A percentile compares a stretch with the other conserved stretches of the same genome.
phyloP scores from a whole-genome alignment of 768 basidiomycete genomes.

The Suillus luteus region DNA sequence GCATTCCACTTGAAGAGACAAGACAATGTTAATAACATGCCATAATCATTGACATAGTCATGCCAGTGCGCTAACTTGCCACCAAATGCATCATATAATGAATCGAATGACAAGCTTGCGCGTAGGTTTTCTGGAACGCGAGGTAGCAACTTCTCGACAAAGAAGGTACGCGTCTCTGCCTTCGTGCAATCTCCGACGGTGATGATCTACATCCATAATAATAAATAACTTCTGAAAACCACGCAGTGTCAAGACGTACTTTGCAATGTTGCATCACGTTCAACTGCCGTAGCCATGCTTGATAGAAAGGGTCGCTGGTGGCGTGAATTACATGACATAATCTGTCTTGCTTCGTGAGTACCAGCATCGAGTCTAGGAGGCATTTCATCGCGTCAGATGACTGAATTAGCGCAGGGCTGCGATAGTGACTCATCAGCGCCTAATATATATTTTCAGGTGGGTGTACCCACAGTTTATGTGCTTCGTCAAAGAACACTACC shows the following conservation, averaged over 20 bases:
- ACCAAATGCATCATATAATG: slow-evolving; percentile 76
- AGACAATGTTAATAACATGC: slow-evolving; percentile 35
- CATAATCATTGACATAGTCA: slow-evolving; percentile 75
- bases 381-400: slow-evolving; percentile 83
- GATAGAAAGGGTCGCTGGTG: slow-evolving; percentile 84
- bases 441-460: background rate
- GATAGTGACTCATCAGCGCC: slow-evolving; percentile 10
- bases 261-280: slow-evolving; percentile 86
- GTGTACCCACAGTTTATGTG: slow-evolving; percentile 69
- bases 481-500: slow-evolving; percentile 84
- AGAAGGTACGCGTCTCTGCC: slow-evolving; percentile 66
- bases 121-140: slow-evolving; percentile 66
- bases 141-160: slow-evolving; percentile 63
- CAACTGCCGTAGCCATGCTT: slow-evolving; percentile 78
- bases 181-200: slow-evolving; percentile 82
- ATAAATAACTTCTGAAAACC: background rate
- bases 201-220: slow-evolving; percentile 50
- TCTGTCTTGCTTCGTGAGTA: slow-evolving; percentile 86
- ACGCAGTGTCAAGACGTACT: slow-evolving; percentile 34
- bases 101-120: slow-evolving; percentile 63
- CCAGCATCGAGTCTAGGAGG: slow-evolving; percentile 82
- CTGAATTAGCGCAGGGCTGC: slow-evolving; percentile 72
- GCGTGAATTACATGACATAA: slow-evolving; percentile 82
- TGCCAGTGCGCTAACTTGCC: slow-evolving; percentile 85
- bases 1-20: slow-evolving; percentile 12